Evolutionary conservation across 306 rosid genomes (phyloP).

Genomic region (Dryas drummondii): DNA sequence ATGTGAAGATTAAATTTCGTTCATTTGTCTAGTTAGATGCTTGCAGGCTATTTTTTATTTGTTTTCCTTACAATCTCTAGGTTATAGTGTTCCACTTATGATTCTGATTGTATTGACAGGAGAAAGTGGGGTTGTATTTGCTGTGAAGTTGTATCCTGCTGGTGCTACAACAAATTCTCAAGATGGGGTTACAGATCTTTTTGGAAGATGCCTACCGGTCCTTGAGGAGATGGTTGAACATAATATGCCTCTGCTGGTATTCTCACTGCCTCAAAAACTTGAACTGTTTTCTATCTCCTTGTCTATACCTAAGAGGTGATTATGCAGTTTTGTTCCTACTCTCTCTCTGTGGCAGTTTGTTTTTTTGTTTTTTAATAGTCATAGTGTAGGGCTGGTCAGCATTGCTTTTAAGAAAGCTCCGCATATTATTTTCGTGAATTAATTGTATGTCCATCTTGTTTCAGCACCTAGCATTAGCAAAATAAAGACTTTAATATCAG

Average conservation of each 20-base stretch:
- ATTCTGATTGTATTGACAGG: constrained; percentile 42
- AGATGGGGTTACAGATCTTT: constrained; percentile 87
- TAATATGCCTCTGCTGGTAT: constrained; percentile 76
- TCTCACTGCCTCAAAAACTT: background rate
- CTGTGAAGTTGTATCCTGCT: constrained; percentile 91
- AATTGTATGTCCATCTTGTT: background rate
- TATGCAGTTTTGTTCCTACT: constrained; percentile 4
- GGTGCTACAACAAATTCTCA: constrained; percentile 96
- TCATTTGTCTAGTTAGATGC: background rate
- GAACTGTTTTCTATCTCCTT: background rate
- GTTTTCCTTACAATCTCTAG: background rate
- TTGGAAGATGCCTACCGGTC: constrained; percentile 77
- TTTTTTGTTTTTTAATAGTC: background rate
- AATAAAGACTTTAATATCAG: background rate
- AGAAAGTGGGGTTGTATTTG: constrained; percentile 69
- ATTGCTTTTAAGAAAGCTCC: background rate
- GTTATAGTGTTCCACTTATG: constrained; percentile 6
- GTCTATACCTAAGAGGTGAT: constrained; percentile 1
- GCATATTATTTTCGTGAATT: background rate
- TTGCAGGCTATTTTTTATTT: background rate
- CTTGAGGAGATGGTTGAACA: constrained; percentile 84
- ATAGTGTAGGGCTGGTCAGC: background rate
- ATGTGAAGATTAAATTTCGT: background rate
- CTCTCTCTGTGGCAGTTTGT: background rate
- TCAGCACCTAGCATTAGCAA: background rate